phyloP scores from a whole-genome alignment of 768 basidiomycete species.

The Russula foetens region DNA sequence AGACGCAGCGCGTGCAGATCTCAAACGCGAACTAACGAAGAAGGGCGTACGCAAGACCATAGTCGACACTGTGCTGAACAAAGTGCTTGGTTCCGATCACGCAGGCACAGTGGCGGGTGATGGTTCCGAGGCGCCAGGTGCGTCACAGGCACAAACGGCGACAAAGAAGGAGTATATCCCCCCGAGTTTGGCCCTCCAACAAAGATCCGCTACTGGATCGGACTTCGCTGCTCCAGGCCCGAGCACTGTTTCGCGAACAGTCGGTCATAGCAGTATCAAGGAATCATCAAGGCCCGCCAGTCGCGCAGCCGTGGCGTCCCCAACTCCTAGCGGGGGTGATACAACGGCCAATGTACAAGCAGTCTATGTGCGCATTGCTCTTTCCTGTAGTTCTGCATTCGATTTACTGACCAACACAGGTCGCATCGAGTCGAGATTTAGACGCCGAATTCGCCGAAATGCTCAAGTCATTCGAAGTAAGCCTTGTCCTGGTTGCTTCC shows the following conservation, averaged over 20 bases:
- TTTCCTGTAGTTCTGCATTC: background rate
- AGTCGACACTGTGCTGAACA: slow-evolving; percentile 67
- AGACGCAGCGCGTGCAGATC: slow-evolving; percentile 81
- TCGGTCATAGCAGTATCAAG: slow-evolving; percentile 42
- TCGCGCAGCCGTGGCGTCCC: slow-evolving; percentile 41
- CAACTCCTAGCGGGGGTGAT: slow-evolving; percentile 35
- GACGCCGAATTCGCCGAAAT: slow-evolving; percentile 79
- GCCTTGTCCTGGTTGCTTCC: slow-evolving; percentile 13
- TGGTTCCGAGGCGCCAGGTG: slow-evolving; percentile 54
- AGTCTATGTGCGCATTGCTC: slow-evolving; percentile 51
- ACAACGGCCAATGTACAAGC: slow-evolving; percentile 42
- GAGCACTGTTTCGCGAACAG: slow-evolving; percentile 33
- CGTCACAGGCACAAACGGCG: slow-evolving; percentile 24
- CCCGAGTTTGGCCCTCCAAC: slow-evolving; percentile 60
- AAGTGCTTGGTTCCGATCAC: slow-evolving; percentile 43
- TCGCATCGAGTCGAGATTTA: slow-evolving; percentile 79
- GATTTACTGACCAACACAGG: slow-evolving; percentile 32
- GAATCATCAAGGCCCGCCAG: slow-evolving; percentile 51
- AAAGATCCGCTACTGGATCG: slow-evolving; percentile 31
- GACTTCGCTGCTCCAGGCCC: slow-evolving; percentile 23
- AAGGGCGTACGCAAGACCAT: slow-evolving; percentile 84
- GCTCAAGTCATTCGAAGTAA: slow-evolving; percentile 72
- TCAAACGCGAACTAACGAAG: slow-evolving; percentile 86
- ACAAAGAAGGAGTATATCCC: slow-evolving; percentile 56
- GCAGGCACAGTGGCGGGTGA: slow-evolving; percentile 39